These are phyloP conservation scores for Amanita inopinata DNA, from an alignment of 768 basidiomycete species.

Conservation along the genomic window DNA sequence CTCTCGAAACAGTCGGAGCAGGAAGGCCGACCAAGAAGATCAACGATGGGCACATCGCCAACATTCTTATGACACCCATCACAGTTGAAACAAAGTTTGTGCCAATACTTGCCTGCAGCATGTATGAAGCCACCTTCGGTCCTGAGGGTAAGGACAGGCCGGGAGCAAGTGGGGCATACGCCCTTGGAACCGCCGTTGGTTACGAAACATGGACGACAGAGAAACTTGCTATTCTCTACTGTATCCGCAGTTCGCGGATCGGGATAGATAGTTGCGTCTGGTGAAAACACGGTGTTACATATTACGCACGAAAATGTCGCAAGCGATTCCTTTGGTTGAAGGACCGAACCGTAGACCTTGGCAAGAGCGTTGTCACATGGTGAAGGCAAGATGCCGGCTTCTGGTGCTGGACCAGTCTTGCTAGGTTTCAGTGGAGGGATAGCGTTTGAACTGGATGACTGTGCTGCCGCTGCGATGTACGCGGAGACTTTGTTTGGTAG, in stretches of 20 bases:
- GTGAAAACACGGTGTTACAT: constrained; percentile 57
- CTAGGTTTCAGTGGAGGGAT: constrained; percentile 49
- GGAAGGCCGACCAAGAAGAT: constrained; percentile 71
- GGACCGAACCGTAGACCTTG: constrained; percentile 78
- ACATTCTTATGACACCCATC: constrained; percentile 64
- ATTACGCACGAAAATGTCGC: constrained; percentile 56
- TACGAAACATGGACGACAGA: constrained; percentile 69
- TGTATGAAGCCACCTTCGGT: constrained; percentile 74
- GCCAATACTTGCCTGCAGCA: constrained; percentile 64
- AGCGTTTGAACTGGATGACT: constrained; percentile 32
- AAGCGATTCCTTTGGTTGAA: constrained; percentile 73
- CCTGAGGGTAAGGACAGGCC: constrained; percentile 66
- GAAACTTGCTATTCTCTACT: constrained; percentile 37
- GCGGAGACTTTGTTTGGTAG: constrained; percentile 43
- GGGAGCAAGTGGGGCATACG: constrained; percentile 53
- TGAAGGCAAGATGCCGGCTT: constrained; percentile 52
- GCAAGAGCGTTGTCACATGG: constrained; percentile 50
- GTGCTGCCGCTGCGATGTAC: constrained; percentile 46
- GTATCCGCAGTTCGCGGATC: constrained; percentile 34
- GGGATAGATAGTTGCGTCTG: constrained; percentile 82
- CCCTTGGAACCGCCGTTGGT: constrained; percentile 72
- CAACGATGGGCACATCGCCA: constrained; percentile 69
- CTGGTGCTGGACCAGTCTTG: constrained; percentile 41
- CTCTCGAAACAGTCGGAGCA: constrained; percentile 76
- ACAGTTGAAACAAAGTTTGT: constrained; percentile 74